Evolutionary conservation across 306 rosid genomes (phyloP), one percentile per base, ranked within the genome.

Genomic region (Cicer cuneatum): DNA sequence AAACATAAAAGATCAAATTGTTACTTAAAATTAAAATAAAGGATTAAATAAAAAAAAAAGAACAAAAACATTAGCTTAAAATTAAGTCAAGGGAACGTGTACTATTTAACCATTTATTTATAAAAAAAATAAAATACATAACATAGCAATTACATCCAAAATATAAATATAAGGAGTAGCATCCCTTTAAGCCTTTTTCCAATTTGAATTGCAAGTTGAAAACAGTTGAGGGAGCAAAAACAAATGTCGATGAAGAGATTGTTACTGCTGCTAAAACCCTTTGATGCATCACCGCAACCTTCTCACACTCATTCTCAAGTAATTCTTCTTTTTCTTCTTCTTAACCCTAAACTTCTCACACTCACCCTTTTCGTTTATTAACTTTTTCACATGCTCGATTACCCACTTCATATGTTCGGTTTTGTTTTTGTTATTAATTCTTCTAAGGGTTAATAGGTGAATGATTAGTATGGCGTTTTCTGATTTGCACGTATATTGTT

Each of bases 231-330:
- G 10, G 43, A 59, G 2, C 45, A 57, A 46, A 74, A 16, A 16
- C 21, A 37, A 51, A 91, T 90, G 94, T 82, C 83, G 56, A 75
- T 49, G 74, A 88, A 83, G 89, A 87, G 80, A 78, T 52, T 91
- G 53, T 33, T 91, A 71, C 60, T 91, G 74, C 78, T 91, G 54
- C 74, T 88, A 18, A 91, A 94, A 76, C 91, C 97, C 45, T 83
- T 83, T 43, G 84, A 58, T 52, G 74, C 47, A 6, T 85, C 85
- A 76, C 8, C 65, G 2, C 87, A 93, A 47, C 77, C 85, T 72
- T 77, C 87, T 62, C 83, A 82, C 79, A 81, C 87, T 40, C 89
- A 80, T 16, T 87, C 96, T 43, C 91, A 72, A 91, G 96, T 89
- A 59, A 35, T n/a, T 24, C 21, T 62, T 72, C 33, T 15, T 29